Base-by-base conservation (phyloP, 495 filamentous ascomycete species). In the Podospora appendiculata region DNA sequence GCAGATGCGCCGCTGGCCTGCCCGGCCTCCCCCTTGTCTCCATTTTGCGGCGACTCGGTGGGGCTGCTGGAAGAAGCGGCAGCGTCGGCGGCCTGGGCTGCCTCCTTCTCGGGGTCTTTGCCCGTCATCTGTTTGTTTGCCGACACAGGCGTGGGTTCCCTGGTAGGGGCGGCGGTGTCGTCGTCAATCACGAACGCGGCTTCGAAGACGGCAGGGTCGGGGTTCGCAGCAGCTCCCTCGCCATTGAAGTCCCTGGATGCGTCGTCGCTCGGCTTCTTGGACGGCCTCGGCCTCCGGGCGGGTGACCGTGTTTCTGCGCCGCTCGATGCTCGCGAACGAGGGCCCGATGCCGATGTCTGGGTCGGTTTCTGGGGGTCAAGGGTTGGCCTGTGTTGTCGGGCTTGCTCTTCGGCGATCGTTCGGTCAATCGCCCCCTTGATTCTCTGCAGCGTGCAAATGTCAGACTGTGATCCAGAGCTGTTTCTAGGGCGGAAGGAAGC, bases 381-480 rank as follows among this genome's bases (percentile, higher is more conserved):
- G 40, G 25, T 8, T 9, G 83, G 68, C 58, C 76, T 78, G 59
- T 88, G 83, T 45, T 51, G 49, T 38, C 88, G 83, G 50, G 88
- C 86, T 69, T 93, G 88, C 75, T 95, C 90, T 71, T 95, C 88
- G 57, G 89, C 86, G 55, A 95, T 90, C 58, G 84, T 82, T 57
- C 82, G 82, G 63, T 95, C 89, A 61, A 95, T 87, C 47, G 87
- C 86, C 55, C 85, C 86, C 74, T 89, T 90, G 60, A 95, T 68
- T 70, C 89, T 85, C 89, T 95, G 64, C 41, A 38, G 35, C 5
- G 25, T 25, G 25, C 25, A 25, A 25, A 25, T 25, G 25, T 25
- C 5, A 25, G 25, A 25, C 25, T 25, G 25, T 25, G 5, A 25
- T 25, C 25, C 25, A 5, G 25, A 25, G 25, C 25, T n/a, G 17